Conservation (phyloP, 495 filamentous ascomycete genomes). For the Astrocystis sublimbata region DNA sequence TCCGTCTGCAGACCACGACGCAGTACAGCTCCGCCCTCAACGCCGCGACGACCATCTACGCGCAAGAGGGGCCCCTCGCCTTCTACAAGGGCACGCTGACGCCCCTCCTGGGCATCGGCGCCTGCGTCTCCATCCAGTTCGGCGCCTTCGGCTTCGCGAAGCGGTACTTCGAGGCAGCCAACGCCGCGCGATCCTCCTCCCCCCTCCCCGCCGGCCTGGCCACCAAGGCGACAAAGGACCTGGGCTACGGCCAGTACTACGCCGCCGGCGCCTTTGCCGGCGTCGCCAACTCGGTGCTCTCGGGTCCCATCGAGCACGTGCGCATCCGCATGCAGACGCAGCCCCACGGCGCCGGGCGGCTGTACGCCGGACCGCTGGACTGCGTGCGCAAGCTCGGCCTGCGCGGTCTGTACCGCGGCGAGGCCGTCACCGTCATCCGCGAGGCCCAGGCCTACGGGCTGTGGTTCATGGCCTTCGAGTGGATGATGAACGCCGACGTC, state of each 20-base stretch:
- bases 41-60: constrained; percentile 79
- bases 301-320: constrained; percentile 93
- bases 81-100: constrained; percentile 99
- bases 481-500: constrained; percentile 88
- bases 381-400: constrained; percentile 81
- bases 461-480: constrained; percentile 96
- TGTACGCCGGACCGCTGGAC: constrained; percentile 85
- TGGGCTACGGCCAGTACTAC: constrained; percentile 86
- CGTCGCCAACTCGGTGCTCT: constrained; percentile 84
- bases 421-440: constrained; percentile 79
- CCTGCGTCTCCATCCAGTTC: constrained; percentile 97
- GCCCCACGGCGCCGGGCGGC: constrained; percentile 74
- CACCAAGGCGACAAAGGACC: constrained; percentile 37
- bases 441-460: constrained; percentile 93
- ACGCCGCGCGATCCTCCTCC: constrained; percentile 45
- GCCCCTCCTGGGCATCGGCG: constrained; percentile 94
- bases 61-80: constrained; percentile 81
- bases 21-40: constrained; percentile 78
- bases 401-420: constrained; percentile 79
- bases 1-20: constrained; percentile 86
- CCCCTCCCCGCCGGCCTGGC: constrained; percentile 16
- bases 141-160: constrained; percentile 94
- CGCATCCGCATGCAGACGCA: constrained; percentile 97
- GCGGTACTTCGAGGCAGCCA: constrained; percentile 75
- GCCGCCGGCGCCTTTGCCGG: constrained; percentile 88